Evolutionary conservation across 1,284 basidiomycete species (phyloP), one percentile per base, ranked within the genome.

Genomic region (Anthracocystis panici-leucophaei): DNA sequence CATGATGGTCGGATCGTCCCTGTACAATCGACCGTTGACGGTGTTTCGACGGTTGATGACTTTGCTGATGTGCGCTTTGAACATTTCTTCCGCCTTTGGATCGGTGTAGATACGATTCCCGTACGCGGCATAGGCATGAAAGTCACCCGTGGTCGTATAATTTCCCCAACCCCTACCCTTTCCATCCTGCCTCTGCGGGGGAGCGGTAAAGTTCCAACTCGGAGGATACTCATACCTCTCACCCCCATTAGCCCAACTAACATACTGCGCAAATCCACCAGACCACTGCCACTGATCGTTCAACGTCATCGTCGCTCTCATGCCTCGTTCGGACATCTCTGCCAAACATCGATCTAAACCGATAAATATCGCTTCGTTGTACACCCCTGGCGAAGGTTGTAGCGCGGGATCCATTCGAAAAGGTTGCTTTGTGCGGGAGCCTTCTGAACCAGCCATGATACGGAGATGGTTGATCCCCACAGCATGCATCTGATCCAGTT

Each of bases 1-100:
- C 77, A 80, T 73, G 58, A 78, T 80, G 23, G 78, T 75, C 0
- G 78, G 59, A 55, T 80, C 77, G 29, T 80, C 55, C 40, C 65
- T 72, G 77, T 80, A 76, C 7, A 68, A 20, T 5, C 68, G 46
- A 3, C 78, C 76, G 54, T 57, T 80, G 69, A 80, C 55, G 10
- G 76, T 75, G 51, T 79, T 79, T 11, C 63, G 52, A 11, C 78
- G 56, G 35, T 79, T 53, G 57, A 79, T 53, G 41, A 79, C 72
- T 21, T 60, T 73, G 2, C 40, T 25, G 23, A 79, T 75, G 42
- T 80, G 68, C 21, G 31, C 42, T 23, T 60, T 48, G 56, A 54
- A 71, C 41, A 63, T 44, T 1, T 29, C 7, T 23, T 77, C 66
- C 16, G 74, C 70, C 9, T 59, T 33, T 18, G 1, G 18, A 46